Evolutionary conservation across 805 yeast species (phyloP), one percentile per base, ranked within the genome.

Genomic region (Candida montana): DNA sequence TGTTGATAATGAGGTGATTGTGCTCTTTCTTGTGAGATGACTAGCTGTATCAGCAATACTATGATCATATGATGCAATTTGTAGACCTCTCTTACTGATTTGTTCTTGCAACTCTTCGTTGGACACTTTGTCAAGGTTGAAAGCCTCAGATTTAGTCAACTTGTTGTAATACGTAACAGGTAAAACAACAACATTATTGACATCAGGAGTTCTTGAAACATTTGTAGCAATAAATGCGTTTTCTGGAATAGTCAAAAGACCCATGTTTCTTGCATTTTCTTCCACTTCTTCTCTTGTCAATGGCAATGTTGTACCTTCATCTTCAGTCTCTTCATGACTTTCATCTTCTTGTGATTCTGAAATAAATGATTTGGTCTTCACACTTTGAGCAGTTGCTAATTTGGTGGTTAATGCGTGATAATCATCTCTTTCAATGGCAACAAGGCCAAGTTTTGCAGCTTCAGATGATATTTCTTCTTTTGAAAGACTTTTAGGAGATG

Each of bases 91-190:
- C 56, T 65, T 70, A 41, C 58, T 67, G 3, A 76, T 77, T 48
- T 74, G 68, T 15, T 60, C 58, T 46, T 61, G 65, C 44, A 77
- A 62, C 7, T 62, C 65, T 2, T 69, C 77, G 41, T 73, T 72
- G 0, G 68, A 50, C 2, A 73, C 62, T 47, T 69, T 69, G 35
- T 71, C 76, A 37, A 74, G 57, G 20, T 68, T 63, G 51, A 69
- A 55, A 1, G 63, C 42, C 37, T 71, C 75, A 18, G 63, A 69
- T 41, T 73, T 69, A 23, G 74, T 56, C 46, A 83, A 61, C 54
- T 75, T 76, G 48, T 74, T 73, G 60, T 80, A 83, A 55, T 82
- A 82, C 2, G 79, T 69, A 6, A 72, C 65, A 6, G 91, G 89
- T 27, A 83, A 55, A 9, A 81, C 79, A 44, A 79, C 81, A 27